Evolutionary conservation across 306 rosid species (phyloP).

Genomic region (Citrullus amarus): DNA sequence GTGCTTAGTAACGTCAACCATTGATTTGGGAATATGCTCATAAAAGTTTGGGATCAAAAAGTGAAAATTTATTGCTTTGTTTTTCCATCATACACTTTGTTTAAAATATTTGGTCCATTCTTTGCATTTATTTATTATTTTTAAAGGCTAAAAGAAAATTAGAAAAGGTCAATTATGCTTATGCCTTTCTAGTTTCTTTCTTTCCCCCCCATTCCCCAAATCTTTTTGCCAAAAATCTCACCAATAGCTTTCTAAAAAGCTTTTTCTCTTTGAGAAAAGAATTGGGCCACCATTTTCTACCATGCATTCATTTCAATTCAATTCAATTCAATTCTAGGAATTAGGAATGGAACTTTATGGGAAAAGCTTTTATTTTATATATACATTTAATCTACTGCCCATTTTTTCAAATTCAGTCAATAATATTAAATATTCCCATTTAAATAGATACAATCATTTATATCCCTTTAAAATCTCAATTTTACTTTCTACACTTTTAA

Average conservation of each 20-base stretch:
- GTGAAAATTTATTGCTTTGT: neutral
- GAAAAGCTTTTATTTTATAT: neutral
- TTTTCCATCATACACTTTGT: neutral
- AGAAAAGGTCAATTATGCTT: neutral
- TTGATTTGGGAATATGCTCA: constrained; percentile 1
- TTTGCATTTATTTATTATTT: no score
- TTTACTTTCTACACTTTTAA: no score
- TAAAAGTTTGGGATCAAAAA: neutral
- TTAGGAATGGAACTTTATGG: neutral
- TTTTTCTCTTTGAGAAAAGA: neutral
- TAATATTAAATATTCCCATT: no score
- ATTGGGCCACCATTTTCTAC: neutral
- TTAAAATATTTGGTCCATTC: neutral
- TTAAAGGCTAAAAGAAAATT: no score
- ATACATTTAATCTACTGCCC: no score
- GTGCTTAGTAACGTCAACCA: neutral
- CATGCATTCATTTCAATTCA: neutral
- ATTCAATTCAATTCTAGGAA: neutral
- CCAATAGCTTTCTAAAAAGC: neutral
- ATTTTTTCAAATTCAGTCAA: no score
- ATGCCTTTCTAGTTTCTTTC: neutral
- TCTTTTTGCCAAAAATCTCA: neutral
- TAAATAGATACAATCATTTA: no score
- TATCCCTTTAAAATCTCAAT: no score
- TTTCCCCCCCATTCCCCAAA: neutral